Base-by-base conservation (phyloP, 2,329 filamentous ascomycete genomes). In the Scopulariopsis brevicaulis region DNA sequence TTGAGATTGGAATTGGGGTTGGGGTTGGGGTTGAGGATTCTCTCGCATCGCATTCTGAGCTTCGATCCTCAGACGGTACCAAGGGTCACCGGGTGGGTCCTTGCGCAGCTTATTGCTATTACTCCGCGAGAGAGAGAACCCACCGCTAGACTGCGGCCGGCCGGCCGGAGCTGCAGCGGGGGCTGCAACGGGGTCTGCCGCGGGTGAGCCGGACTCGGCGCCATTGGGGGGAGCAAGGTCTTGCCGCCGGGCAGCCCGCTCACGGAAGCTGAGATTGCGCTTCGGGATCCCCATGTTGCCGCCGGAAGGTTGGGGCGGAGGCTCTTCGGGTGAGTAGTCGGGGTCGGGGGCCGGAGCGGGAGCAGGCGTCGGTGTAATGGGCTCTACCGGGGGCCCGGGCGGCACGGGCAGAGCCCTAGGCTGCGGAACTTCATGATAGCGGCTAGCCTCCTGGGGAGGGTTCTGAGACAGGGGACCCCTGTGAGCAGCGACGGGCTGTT, bases 101-200 rank as follows among this genome's bases (percentile, higher is more conserved):
- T 84, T 85, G 64, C 73, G 77, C 40, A 83, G 69, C 64, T 81
- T 84, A 62, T 83, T 82, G 63, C 80, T 84, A n/a, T 72, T 76
- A 58, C 69, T 79, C 55, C 79, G 74, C 10, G 70, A 66, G 37
- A 77, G 62, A 59, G 73, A 69, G 55, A 73, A 70, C 46, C 70
- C 68, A 32, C 69, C 68, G 5, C 64, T 64, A 3, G 68, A 65
- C 4, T 64, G 63, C n/a, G 61, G 60, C 22, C 32, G 57, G 48
- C 20, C 35, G 24, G 51, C 24, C 51, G 51, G 51, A 4, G 34
- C 34, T 14, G 35, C 24, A 22, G 51, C 6, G 6, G 28, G 28
- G 28, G 28, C 28, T 32, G 28, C 35, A 15, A 35, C 25, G 34
- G 51, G 51, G 8, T 22, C 35, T 15, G 37, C 25, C 22, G 51